A percentile compares a stretch with the other conserved stretches of the same genome.
Evolutionary conservation across 192 early-diverging fungal species (phyloP).

Genomic region (Geosiphon pyriformis): DNA sequence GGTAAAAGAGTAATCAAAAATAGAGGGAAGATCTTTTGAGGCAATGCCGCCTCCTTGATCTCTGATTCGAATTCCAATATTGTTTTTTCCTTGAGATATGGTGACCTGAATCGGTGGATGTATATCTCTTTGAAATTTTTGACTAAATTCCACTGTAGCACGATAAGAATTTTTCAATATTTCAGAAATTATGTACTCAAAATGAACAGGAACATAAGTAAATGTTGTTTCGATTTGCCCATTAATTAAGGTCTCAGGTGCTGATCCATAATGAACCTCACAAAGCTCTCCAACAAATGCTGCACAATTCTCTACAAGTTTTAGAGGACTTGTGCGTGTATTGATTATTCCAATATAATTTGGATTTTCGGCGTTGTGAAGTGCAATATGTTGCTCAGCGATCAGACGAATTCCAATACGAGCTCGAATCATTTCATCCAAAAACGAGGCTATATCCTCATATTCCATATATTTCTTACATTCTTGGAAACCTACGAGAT

Average conservation of each 20-base stretch:
- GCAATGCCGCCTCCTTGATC: conserved; percentile 92
- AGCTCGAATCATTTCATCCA: conserved; percentile 85
- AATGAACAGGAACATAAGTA: conserved; percentile 84
- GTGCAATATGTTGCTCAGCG: conserved; percentile 83
- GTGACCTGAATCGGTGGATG: conserved; percentile 84
- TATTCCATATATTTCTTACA: conserved; percentile 83
- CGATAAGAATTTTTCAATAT: conserved; percentile 84
- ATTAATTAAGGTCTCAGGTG: conserved; percentile 65
- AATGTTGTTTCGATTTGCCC: conserved; percentile 62
- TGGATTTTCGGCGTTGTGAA: conserved; percentile 44
- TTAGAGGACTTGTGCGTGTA: conserved; percentile 60
- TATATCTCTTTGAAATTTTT: conserved; percentile 41
- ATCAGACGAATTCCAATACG: conserved; percentile 89
- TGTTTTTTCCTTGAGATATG: conserved; percentile 68
- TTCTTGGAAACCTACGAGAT: conserved; percentile 69
- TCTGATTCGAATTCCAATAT: conserved; percentile 78
- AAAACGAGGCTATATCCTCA: conserved; percentile 60
- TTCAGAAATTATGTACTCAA: conserved; percentile 92
- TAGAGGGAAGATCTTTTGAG: conserved; percentile 60
- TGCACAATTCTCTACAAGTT: conserved; percentile 61
- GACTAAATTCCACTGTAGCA: conserved; percentile 74
- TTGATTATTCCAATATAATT: conserved; percentile 80
- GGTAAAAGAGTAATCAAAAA: conserved; percentile 94
- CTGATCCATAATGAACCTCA: conserved; percentile 84
- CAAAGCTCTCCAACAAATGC: conserved; percentile 79